Percentiles rank a stretch among this genome's conserved stretches.
Evolutionary conservation across 23 red algal species (phyloP).

Genomic region (Cyanidiococcus yangmingshanensis): DNA sequence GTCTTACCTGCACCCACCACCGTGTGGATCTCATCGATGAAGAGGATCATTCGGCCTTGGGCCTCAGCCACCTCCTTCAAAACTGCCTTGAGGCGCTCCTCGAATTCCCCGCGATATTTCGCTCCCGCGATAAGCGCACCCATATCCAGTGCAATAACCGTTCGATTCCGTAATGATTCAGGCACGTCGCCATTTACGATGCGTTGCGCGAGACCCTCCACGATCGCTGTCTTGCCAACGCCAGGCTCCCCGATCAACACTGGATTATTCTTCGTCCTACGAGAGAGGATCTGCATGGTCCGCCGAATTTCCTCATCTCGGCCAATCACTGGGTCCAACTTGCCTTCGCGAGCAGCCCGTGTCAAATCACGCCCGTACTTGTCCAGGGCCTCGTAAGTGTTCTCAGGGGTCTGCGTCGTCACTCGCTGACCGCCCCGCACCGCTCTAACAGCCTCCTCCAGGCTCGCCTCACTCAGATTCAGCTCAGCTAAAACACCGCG

Average conservation of each 20-base stretch:
- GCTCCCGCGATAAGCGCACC: slow-evolving; percentile 95
- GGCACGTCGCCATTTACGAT: slow-evolving; percentile 91
- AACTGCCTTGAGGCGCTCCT: slow-evolving; percentile 97
- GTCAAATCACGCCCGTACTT: slow-evolving; percentile 95
- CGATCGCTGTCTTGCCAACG: slow-evolving; percentile 97
- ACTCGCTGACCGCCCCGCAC: slow-evolving; percentile 69
- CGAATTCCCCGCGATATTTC: slow-evolving; percentile 97
- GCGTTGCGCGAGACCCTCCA: slow-evolving; percentile 94
- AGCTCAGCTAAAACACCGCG: slow-evolving; percentile 30
- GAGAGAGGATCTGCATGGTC: slow-evolving; percentile 93
- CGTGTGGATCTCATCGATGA: slow-evolving; percentile 99
- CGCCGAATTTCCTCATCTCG: slow-evolving; percentile 92
- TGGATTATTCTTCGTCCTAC: slow-evolving; percentile 97
- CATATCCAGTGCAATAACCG: slow-evolving; percentile 77
- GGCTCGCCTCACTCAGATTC: slow-evolving; percentile 30
- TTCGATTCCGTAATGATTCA: slow-evolving; percentile 48
- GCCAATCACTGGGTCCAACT: slow-evolving; percentile 93
- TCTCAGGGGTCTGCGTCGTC: slow-evolving; percentile 72
- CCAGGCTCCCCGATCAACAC: slow-evolving; percentile 90
- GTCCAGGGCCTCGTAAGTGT: slow-evolving; percentile 82
- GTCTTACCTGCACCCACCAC: slow-evolving; percentile 96
- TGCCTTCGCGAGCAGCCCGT: slow-evolving; percentile 51
- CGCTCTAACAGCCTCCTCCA: slow-evolving; percentile 55
- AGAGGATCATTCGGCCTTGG: slow-evolving; percentile 71
- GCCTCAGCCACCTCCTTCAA: slow-evolving; percentile 84